A percentile compares a stretch with the other conserved stretches of the same genome.
phyloP scores from a whole-genome alignment of 2,329 filamentous ascomycete genomes.

The Hypoxylon sp. region DNA sequence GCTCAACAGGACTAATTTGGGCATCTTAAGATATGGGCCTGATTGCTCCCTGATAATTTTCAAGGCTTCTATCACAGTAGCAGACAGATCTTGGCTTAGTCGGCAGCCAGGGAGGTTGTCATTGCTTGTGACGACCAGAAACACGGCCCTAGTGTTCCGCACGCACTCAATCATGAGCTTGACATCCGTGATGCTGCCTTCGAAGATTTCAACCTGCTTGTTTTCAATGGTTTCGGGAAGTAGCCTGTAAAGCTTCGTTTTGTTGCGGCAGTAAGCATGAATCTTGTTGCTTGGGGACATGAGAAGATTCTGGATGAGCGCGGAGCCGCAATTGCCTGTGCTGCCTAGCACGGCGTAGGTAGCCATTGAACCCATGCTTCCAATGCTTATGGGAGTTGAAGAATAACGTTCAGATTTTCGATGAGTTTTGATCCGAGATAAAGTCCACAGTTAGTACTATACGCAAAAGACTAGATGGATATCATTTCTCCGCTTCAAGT shows the following conservation, averaged over 20 bases:
- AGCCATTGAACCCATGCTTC: slow-evolving; percentile 23
- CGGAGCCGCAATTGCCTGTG: slow-evolving; percentile 62
- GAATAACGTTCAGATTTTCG: not conserved
- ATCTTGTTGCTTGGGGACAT: slow-evolving; percentile 52
- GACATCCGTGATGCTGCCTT: slow-evolving; percentile 60
- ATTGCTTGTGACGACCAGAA: slow-evolving; percentile 59
- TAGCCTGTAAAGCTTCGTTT: slow-evolving; percentile 56
- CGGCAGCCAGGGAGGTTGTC: slow-evolving; percentile 61
- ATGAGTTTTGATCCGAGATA: not conserved
- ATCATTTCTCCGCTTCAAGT: not conserved
- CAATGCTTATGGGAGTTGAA: not conserved
- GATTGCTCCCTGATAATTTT: slow-evolving; percentile 46
- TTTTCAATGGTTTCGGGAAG: slow-evolving; percentile 55
- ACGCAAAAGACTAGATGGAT: not conserved
- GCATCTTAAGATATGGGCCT: slow-evolving; percentile 41
- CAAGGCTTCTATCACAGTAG: slow-evolving; percentile 57
- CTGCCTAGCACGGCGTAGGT: slow-evolving; percentile 60
- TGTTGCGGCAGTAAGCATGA: slow-evolving; percentile 62
- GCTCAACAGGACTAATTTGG: slow-evolving; percentile 61
- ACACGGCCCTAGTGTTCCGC: slow-evolving; percentile 56
- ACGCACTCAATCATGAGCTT: slow-evolving; percentile 58
- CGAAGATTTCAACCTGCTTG: slow-evolving; percentile 58
- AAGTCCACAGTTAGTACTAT: not conserved
- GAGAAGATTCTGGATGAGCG: slow-evolving; percentile 60
- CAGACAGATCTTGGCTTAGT: slow-evolving; percentile 57